Evolutionary conservation across 2,329 filamentous ascomycete genomes (phyloP).

Genomic region (Calonectria crousiana): DNA sequence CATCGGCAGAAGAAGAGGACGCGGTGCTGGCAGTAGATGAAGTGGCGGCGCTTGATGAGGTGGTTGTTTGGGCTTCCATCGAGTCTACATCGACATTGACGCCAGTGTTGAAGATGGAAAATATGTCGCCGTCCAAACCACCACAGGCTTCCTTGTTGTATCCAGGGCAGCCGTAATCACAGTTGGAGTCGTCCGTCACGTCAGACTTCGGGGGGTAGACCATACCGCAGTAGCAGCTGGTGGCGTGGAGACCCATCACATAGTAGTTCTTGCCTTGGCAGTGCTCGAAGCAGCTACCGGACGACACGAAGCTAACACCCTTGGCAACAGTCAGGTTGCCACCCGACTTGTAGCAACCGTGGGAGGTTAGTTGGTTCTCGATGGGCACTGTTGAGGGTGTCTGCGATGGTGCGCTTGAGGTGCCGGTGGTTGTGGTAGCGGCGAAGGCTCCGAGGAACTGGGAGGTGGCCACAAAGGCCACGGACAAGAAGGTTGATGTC

Average conservation of each 20-base stretch:
- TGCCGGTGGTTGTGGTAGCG: slow-evolving; percentile 20
- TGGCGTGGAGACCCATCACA: slow-evolving; percentile 73
- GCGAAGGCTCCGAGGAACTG: slow-evolving; percentile 40
- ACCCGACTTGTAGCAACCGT: slow-evolving; percentile 63
- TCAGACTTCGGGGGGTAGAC: slow-evolving; percentile 70
- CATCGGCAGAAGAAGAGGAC: neutral
- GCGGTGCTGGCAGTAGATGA: neutral
- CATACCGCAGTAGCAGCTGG: slow-evolving; percentile 80
- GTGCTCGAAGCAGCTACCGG: slow-evolving; percentile 55
- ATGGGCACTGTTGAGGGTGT: slow-evolving; percentile 52
- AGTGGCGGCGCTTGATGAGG: slow-evolving; percentile 41
- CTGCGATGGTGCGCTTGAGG: slow-evolving; percentile 42
- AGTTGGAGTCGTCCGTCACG: slow-evolving; percentile 69
- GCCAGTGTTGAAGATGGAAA: slow-evolving; percentile 65
- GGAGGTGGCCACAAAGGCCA: slow-evolving; percentile 46
- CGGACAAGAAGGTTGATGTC: slow-evolving; percentile 43
- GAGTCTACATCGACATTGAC: slow-evolving; percentile 52
- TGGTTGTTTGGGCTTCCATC: slow-evolving; percentile 33
- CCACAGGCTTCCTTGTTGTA: slow-evolving; percentile 73
- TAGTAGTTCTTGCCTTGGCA: slow-evolving; percentile 60
- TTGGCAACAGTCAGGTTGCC: slow-evolving; percentile 53
- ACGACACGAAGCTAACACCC: slow-evolving; percentile 43
- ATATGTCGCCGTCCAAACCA: slow-evolving; percentile 48
- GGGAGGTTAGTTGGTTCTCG: slow-evolving; percentile 54
- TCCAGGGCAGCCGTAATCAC: slow-evolving; percentile 74